A percentile compares a stretch with the other conserved stretches of the same genome.
Conservation (phyloP, 331 rosid species). For the Malus hybrid region DNA sequence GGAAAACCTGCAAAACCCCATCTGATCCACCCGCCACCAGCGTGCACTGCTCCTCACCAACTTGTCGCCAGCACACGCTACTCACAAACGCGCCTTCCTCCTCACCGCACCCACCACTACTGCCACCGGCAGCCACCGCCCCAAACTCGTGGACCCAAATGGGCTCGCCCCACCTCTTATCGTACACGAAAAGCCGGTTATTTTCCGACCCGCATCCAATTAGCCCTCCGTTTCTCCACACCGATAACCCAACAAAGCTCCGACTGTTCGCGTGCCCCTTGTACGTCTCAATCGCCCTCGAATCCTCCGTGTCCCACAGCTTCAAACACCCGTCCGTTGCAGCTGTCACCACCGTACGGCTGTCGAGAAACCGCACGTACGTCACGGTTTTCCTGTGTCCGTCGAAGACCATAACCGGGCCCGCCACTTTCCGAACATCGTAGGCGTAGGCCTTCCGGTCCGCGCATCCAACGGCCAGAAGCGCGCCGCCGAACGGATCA, state of each 20-base stretch:
- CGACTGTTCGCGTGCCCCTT: slow-evolving; percentile 42
- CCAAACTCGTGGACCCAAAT: slow-evolving; percentile 45
- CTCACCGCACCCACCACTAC: background rate
- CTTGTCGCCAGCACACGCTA: slow-evolving; percentile 53
- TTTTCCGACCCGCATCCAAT: slow-evolving; percentile 61
- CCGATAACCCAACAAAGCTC: slow-evolving; percentile 56
- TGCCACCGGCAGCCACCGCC: background rate
- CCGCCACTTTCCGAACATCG: slow-evolving; percentile 34
- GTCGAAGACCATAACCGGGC: slow-evolving; percentile 29
- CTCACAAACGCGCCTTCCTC: slow-evolving; percentile 34
- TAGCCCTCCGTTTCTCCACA: slow-evolving; percentile 39
- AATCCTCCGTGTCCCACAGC: slow-evolving; percentile 34
- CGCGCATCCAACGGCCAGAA: slow-evolving; percentile 51
- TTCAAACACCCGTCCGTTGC: slow-evolving; percentile 47
- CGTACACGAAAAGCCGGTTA: slow-evolving; percentile 43
- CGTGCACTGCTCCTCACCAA: slow-evolving; percentile 33
- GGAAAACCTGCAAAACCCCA: slow-evolving; percentile 47
- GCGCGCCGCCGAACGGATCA: slow-evolving; percentile 21
- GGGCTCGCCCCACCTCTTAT: slow-evolving; percentile 45
- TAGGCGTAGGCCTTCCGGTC: slow-evolving; percentile 48
- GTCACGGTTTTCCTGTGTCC: slow-evolving; percentile 50
- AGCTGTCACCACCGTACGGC: slow-evolving; percentile 27
- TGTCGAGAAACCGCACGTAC: slow-evolving; percentile 35
- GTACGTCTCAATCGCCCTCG: slow-evolving; percentile 30
- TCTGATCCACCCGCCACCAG: slow-evolving; percentile 51